Base-by-base conservation (phyloP, 768 basidiomycete genomes). In the Tulasnella sp. region DNA sequence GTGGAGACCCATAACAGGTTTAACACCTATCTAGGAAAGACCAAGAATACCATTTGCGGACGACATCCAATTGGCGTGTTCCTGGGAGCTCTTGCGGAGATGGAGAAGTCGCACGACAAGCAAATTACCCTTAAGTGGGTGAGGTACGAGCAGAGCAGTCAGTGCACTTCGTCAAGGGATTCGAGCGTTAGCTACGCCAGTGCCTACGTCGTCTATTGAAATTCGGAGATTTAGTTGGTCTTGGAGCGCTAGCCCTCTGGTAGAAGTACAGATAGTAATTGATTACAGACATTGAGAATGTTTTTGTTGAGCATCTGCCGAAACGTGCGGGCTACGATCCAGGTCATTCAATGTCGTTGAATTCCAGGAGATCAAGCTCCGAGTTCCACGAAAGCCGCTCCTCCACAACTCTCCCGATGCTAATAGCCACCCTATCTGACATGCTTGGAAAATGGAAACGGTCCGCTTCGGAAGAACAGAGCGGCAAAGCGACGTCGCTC, bases 161-260 rank as follows among this genome's bases (percentile, higher is more conserved):
- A 87, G 75, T 95, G 93, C 81, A 79, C 85, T 79, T 88, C 83
- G 22, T 81, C 92, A 74, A 83, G 85, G 68, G 93, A 96, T 82
- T 93, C 92, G 40, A 98, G 97, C 81, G 97, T 99, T 29, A 97
- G 95, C 83, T 99, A 99, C 81, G 96, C 96, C 9, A 97, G 96
- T 81, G 97, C 91, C 38, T 95, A 90, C 83, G 84, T 94, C 64
- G 86, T 85, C 42, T 88, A 93, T 82, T 91, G 85, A 78, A 64
- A 64, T 34, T 25, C 31, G 25, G 15, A 34, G 58, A 29, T 29
- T n/a, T 34, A 64, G 14, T 29, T 12, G 15, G 31, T 64, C 58
- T 64, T 64, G 58, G 58, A 64, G 58, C 25, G 19, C 0, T 64
- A 12, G 25, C 15, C 29, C 25, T 12, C 31, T 6, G 29, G 25